Base-by-base conservation (phyloP, 1,284 basidiomycete genomes). In the Ustilago hordei region DNA sequence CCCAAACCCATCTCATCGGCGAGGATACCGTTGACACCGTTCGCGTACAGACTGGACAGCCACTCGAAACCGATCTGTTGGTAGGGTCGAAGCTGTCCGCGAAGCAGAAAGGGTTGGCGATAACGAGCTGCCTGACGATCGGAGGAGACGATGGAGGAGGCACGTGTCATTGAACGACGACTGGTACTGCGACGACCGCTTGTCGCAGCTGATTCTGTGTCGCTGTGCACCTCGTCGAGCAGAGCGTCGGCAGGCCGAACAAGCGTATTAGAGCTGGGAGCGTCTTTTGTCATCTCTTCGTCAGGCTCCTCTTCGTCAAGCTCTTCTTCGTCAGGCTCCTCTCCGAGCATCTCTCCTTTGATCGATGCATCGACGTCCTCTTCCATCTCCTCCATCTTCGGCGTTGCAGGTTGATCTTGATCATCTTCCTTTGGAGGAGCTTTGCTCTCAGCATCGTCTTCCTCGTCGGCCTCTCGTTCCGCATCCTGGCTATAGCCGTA, bases 1-100 rank as follows among this genome's bases (percentile, higher is more conserved):
- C 95, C 95, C 75, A 67, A 81, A 47, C 69, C 81, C 87, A 88
- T 88, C 73, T 88, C 87, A 76, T 88, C 87, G 31, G 94, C 94
- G 48, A 96, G 88, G 69, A 98, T 97, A 2, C 95, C 95, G 86
- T 99, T 98, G 78, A 95, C 88, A 66, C 92, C 91, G 78, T 93
- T 95, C 23, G 89, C 88, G 87, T 98, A 95, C 43, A 98, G 88
- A 83, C 92, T 93, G 0, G 93, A 93, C 8, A 99, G 91, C 96
- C 96, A 99, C 83, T 98, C 95, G 59, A 98, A 87, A 0, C 96
- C 96, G 13, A 92, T 91, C 77, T 95, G 93, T 84, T 99, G 96
- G 84, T 99, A 99, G 1, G 95, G 95, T 19, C 95, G 91, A 43
- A 99, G 89, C 2, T 90, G 90, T 0, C 95, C 96, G 13, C 96